These are phyloP conservation scores for Metschnikowia santaceciliae DNA, from an alignment of 805 yeast species.

Conservation along the genomic window DNA sequence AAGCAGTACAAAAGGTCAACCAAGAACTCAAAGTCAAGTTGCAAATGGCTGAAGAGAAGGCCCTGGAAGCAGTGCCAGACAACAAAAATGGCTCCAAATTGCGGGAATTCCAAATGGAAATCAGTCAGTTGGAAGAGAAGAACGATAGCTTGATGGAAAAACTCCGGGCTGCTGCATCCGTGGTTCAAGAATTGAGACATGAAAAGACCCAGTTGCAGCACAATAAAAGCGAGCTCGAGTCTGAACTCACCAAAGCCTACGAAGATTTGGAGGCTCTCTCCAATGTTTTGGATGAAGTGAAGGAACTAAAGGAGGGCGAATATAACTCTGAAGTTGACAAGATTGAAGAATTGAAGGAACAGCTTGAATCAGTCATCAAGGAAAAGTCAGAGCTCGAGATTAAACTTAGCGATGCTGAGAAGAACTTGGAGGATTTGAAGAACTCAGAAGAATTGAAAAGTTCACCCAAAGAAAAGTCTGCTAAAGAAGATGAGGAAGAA, in stretches of 20 bases:
- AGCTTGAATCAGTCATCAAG: not conserved
- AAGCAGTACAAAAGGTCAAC: constrained; percentile 21
- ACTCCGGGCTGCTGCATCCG: constrained; percentile 36
- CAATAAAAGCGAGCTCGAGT: constrained; percentile 6
- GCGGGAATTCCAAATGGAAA: constrained; percentile 9
- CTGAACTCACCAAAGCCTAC: constrained; percentile 12
- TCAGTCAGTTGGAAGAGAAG: constrained; percentile 21
- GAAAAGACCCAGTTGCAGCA: constrained; percentile 6
- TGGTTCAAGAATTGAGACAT: constrained; percentile 30
- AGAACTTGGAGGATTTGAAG: constrained; percentile 5
- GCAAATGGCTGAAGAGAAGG: constrained; percentile 14
- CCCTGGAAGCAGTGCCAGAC: not conserved
- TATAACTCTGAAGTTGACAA: not conserved
- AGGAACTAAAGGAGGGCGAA: constrained; percentile 1
- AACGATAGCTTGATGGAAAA: constrained; percentile 40
- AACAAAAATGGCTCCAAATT: constrained; percentile 17
- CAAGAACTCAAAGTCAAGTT: constrained; percentile 24
- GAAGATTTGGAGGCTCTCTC: constrained; percentile 12
- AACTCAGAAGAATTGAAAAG: not conserved
- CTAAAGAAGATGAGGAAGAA: not conserved
- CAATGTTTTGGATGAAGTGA: constrained; percentile 10
- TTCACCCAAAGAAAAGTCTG: not conserved
- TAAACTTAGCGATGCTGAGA: not conserved
- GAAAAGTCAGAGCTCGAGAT: constrained; percentile 15
- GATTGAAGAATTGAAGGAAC: not conserved